Evolutionary conservation across 176 grass and related monocot genomes (phyloP).

Genomic region (Phoenix dactylifera): DNA sequence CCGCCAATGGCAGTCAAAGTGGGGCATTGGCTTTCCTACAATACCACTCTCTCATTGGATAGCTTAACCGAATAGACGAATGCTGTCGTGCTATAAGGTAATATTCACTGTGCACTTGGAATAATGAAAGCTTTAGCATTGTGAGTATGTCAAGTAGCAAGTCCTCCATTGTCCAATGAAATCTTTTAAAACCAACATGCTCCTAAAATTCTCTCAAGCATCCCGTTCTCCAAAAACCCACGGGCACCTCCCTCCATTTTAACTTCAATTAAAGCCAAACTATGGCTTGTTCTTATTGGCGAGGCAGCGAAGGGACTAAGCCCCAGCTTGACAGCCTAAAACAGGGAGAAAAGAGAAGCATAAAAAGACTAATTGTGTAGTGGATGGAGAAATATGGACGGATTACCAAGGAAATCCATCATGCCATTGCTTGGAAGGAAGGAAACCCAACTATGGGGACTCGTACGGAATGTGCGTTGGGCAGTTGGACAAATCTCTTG

Average conservation of each 20-base stretch:
- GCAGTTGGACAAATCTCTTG: background rate
- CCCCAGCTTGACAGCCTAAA: background rate
- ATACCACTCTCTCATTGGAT: no score
- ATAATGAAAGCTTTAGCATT: no score
- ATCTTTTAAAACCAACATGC: constrained; percentile 16
- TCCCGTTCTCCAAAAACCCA: constrained; percentile 17
- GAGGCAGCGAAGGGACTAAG: background rate
- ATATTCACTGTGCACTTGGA: no score
- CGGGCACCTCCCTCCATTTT: background rate
- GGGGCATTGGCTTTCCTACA: no score
- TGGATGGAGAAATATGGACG: constrained; percentile 7
- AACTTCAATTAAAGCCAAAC: background rate
- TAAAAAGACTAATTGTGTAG: constrained; percentile 19
- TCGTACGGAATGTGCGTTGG: background rate
- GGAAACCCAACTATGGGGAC: constrained; percentile 9
- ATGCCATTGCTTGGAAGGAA: constrained; percentile 11
- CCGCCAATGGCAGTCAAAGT: no score
- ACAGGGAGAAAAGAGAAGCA: constrained; percentile 12
- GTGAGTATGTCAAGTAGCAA: no score
- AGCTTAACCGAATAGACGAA: no score
- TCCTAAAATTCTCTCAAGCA: constrained; percentile 4
- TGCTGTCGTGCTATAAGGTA: no score
- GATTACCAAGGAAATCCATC: constrained; percentile 14
- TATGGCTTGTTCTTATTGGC: background rate
- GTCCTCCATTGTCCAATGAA: background rate